Base-by-base conservation (phyloP, 345 rosid genomes). In the Euclidium syriacum region DNA sequence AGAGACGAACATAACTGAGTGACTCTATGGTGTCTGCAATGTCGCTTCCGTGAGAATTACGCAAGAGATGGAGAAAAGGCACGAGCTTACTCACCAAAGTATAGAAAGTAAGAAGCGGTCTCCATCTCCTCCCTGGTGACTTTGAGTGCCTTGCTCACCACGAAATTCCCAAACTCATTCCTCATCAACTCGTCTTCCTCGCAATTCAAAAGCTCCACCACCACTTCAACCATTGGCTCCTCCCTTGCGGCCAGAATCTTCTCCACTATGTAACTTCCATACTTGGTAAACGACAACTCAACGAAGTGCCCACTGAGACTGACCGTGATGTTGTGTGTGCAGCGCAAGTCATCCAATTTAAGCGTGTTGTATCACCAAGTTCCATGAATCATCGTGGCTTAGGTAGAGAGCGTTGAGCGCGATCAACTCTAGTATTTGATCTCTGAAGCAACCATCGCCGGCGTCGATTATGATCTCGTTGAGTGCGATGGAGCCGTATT, bases 321-420 rank as follows among this genome's bases (percentile, higher is more conserved):
- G 4, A 3, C 15, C 0, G 2, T 3, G 10, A 40, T 26, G 24
- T 24, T 39, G 16, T 6, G 9, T 22, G 12, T 56, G 64, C 40
- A 17, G 26, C 49, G 56, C n/a, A 16, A 55, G 56, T 35, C 39
- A n/a, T 18, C 3, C 9, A 66, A 11, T 4, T 16, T 14, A 24
- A 66, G 52, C 49, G 22, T 56, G 27, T 35, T 55, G 64, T 0
- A 66, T 64, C 56, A 56, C 64, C 4, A 24, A 47, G 64, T 56
- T 46, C 33, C 71, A 47, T 9, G 29, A 46, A 46, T 22, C 26
- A 10, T 54, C 30, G 17, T 25, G 43, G 56, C 71, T 66, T 35
- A 66, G 24, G 1, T 0, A 2, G 10, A 46, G 40, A 35, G 64
- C 71, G 9, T 46, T 11, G 6, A 0, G 0, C 6, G 48, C 33